These are phyloP conservation scores for Dipsacomyces acuminosporus DNA, from an alignment of 371 early-diverging fungal genomes.

Conservation along the genomic window DNA sequence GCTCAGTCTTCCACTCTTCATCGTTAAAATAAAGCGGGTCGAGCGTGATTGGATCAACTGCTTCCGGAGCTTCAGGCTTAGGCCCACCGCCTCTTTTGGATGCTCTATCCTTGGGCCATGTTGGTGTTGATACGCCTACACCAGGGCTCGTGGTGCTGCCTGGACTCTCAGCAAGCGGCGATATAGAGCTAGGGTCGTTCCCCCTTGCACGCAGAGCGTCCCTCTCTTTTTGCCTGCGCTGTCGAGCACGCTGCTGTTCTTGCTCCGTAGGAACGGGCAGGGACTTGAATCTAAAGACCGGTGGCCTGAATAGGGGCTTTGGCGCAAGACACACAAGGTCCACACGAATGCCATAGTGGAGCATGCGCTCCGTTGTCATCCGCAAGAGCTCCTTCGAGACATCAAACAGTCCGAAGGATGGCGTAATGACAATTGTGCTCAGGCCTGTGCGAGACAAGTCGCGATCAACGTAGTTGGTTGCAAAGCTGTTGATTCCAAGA, in stretches of 20 bases:
- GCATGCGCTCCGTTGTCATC: conserved; percentile 91
- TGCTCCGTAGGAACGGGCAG: conserved; percentile 48
- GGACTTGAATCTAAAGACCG: conserved; percentile 76
- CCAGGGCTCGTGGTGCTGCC: neutral
- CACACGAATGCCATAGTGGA: conserved; percentile 86
- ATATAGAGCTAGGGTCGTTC: conserved; percentile 20
- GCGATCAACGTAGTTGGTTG: conserved; percentile 88
- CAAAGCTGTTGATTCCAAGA: conserved; percentile 89
- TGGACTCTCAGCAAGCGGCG: conserved; percentile 31
- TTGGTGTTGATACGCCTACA: neutral
- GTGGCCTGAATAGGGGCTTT: conserved; percentile 83
- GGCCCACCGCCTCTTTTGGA: conserved; percentile 2
- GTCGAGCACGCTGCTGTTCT: conserved; percentile 31
- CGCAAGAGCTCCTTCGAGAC: conserved; percentile 78
- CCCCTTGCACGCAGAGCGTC: conserved; percentile 15
- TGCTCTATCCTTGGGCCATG: conserved; percentile 23
- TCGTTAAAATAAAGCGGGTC: conserved; percentile 49
- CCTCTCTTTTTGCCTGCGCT: conserved; percentile 1
- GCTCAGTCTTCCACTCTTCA: conserved; percentile 25
- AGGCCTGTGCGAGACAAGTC: conserved; percentile 89
- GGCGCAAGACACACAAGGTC: conserved; percentile 89
- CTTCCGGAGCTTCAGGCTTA: conserved; percentile 11
- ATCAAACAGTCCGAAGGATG: conserved; percentile 82
- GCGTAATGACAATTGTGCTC: conserved; percentile 86
- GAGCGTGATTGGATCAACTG: conserved; percentile 43